These are phyloP conservation scores for Podospora conica DNA, from an alignment of 495 filamentous ascomycete species.

Conservation along the genomic window DNA sequence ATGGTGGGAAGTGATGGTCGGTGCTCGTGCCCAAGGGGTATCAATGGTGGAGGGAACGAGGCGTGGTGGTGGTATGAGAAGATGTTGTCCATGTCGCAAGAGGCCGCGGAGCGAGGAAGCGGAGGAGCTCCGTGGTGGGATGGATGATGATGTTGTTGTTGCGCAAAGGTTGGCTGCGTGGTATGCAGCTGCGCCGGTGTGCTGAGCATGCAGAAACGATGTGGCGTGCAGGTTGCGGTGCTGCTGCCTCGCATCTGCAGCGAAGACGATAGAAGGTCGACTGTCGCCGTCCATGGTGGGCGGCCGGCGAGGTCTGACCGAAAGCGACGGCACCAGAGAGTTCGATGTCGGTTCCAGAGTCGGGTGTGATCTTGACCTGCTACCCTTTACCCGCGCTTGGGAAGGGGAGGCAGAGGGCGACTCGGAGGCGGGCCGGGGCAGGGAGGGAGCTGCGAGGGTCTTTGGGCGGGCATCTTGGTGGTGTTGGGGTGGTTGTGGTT, in stretches of 20 bases:
- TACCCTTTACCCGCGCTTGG: conserved; percentile 53
- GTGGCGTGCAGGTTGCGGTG: conserved; percentile 20
- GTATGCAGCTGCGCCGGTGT: conserved; percentile 7
- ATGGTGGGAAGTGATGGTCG: not conserved
- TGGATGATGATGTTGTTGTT: not conserved
- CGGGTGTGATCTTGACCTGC: not conserved
- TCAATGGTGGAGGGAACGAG: not conserved
- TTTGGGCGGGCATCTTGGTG: conserved; percentile 59
- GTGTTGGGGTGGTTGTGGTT: conserved; percentile 6
- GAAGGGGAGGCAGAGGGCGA: conserved; percentile 75
- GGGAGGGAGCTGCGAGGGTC: conserved; percentile 68
- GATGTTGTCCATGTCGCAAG: too few species aligned
- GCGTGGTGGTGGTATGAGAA: too few species aligned
- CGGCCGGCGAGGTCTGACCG: conserved; percentile 12
- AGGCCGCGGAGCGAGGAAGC: not conserved
- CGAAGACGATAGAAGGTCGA: conserved; percentile 6
- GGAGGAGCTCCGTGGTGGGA: not conserved
- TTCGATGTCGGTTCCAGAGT: conserved; percentile 15
- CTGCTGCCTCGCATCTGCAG: conserved; percentile 21
- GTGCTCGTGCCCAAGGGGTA: not conserved
- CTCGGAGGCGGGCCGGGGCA: conserved; percentile 81
- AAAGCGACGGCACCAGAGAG: conserved; percentile 13
- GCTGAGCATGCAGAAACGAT: conserved; percentile 13
- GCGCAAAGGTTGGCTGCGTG: not conserved
- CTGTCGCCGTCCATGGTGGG: conserved; percentile 11